These are phyloP conservation scores for Nematodospora anomalae DNA, from an alignment of 1,139 yeast genomes.

Conservation along the genomic window DNA sequence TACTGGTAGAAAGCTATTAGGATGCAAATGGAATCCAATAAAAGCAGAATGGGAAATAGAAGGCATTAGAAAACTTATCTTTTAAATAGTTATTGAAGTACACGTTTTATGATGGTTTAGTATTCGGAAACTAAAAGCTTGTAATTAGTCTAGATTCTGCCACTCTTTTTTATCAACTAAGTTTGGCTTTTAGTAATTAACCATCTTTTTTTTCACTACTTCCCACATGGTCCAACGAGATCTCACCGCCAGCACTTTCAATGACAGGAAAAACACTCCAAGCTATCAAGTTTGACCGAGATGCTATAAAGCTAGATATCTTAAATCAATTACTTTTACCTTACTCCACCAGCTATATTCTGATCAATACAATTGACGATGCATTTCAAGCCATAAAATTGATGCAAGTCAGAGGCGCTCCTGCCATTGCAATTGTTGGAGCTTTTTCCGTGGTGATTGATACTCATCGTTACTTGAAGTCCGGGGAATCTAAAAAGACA, in stretches of 20 bases:
- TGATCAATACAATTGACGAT: constrained; percentile 60
- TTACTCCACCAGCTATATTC: constrained; percentile 67
- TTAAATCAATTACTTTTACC: constrained; percentile 85
- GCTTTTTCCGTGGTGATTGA: constrained; percentile 85
- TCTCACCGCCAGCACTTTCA: not conserved
- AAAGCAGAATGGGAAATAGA: constrained; percentile 67
- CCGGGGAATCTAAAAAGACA: constrained; percentile 14
- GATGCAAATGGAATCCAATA: constrained; percentile 64
- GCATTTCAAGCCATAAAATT: constrained; percentile 79
- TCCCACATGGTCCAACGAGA: not conserved
- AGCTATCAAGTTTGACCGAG: constrained; percentile 68
- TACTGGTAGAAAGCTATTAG: constrained; percentile 69
- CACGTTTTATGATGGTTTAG: too few species aligned
- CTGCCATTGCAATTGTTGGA: constrained; percentile 96
- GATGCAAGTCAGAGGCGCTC: constrained; percentile 98
- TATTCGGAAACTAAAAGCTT: too few species aligned
- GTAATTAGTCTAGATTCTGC: too few species aligned
- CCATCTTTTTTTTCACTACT: not conserved
- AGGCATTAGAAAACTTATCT: constrained; percentile 71
- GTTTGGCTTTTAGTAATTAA: too few species aligned
- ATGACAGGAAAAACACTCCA: constrained; percentile 36
- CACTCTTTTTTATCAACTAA: too few species aligned
- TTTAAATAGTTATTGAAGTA: too few species aligned
- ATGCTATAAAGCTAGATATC: constrained; percentile 50
- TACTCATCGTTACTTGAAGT: constrained; percentile 28